Percentiles rank a stretch among this genome's conserved stretches.
Evolutionary conservation across 805 yeast species (phyloP).

Genomic region (Ogataea dorogensis): DNA sequence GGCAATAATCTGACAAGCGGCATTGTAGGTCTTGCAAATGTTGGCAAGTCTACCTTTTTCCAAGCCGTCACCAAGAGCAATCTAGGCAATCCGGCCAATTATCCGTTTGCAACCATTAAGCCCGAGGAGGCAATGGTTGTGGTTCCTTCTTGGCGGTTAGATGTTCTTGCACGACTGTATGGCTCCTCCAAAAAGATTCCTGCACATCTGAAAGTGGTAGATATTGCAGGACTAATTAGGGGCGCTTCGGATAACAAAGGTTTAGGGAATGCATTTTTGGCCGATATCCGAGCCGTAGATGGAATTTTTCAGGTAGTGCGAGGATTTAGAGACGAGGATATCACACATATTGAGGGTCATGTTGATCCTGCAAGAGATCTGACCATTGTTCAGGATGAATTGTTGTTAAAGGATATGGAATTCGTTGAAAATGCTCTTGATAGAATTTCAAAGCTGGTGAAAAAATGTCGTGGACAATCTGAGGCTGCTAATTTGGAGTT

Average conservation of each 20-base stretch:
- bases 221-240: slow-evolving; percentile 68
- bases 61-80: slow-evolving; percentile 60
- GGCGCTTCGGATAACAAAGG: slow-evolving; percentile 69
- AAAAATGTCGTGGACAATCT: slow-evolving; percentile 78
- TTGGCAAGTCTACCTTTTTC: slow-evolving; percentile 57
- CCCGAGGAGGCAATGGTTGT: slow-evolving; percentile 63
- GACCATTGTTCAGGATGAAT: slow-evolving; percentile 62
- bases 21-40: slow-evolving; percentile 65
- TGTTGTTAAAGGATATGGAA: slow-evolving; percentile 66
- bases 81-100: slow-evolving; percentile 66
- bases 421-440: slow-evolving; percentile 61
- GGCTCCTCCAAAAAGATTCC: slow-evolving; percentile 51
- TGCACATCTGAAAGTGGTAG: slow-evolving; percentile 56
- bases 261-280: slow-evolving; percentile 68
- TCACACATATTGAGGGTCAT: slow-evolving; percentile 62
- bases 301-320: slow-evolving; percentile 70
- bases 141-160: slow-evolving; percentile 51
- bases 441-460: slow-evolving; percentile 67
- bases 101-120: slow-evolving; percentile 76
- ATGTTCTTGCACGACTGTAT: slow-evolving; percentile 47
- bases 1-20: slow-evolving; percentile 41
- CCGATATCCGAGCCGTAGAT: slow-evolving; percentile 68
- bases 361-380: slow-evolving; percentile 66
- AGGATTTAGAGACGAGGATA: slow-evolving; percentile 61
- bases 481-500: slow-evolving; percentile 69